Percentiles rank a stretch among this genome's conserved stretches.
These are phyloP conservation scores for Fraxinus paxiana DNA, from an alignment of 305 asterid genomes.

Conservation along the genomic window DNA sequence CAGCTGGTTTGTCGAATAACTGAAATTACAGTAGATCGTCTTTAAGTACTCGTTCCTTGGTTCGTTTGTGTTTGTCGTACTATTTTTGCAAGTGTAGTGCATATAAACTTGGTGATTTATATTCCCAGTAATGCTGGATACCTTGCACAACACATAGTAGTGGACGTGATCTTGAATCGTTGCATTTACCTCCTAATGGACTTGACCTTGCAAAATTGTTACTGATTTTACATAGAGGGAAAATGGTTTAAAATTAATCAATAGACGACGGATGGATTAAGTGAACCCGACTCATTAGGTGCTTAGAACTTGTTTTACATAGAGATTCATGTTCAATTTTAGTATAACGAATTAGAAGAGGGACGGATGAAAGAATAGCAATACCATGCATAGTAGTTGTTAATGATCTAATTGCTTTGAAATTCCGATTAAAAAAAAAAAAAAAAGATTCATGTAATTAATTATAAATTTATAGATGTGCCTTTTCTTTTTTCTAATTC, in stretches of 20 bases:
- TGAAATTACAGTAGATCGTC: neutral
- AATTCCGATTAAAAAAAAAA: neutral
- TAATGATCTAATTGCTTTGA: neutral
- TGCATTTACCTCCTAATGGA: neutral
- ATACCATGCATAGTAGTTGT: neutral
- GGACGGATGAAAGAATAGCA: neutral
- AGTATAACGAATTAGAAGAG: neutral
- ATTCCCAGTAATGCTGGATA: neutral
- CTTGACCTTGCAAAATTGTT: neutral
- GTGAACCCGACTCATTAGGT: neutral
- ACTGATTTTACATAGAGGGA: neutral
- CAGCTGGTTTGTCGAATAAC: neutral
- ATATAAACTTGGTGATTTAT: neutral
- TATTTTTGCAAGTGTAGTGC: neutral
- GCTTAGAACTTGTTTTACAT: neutral
- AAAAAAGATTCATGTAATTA: neutral
- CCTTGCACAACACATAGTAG: neutral
- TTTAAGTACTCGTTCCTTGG: neutral
- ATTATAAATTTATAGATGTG: neutral
- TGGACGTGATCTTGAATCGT: neutral
- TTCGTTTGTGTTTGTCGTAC: neutral
- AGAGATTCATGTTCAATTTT: neutral
- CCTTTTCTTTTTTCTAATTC: neutral
- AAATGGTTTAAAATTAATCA: neutral
- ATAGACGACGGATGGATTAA: neutral